Conservation (phyloP, 2,329 filamentous ascomycete genomes). For the Dothiorella sarmentorum region DNA sequence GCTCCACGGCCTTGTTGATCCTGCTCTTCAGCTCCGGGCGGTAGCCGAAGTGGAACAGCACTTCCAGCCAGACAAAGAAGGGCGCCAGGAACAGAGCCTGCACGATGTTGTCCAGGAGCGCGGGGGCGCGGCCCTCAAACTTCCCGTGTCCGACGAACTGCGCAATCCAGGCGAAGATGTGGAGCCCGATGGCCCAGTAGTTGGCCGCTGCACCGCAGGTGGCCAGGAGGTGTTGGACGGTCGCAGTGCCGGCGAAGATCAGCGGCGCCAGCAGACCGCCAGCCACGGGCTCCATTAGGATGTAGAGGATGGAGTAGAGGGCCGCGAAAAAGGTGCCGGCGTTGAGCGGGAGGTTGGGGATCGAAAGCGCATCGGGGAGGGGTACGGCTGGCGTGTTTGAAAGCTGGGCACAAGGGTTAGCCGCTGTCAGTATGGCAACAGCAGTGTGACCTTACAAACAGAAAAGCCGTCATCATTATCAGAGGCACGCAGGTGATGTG, state of each 20-base stretch:
- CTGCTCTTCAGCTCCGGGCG: constrained; percentile 80
- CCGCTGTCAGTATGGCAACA: not conserved
- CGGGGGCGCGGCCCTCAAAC: constrained; percentile 84
- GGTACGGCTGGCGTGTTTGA: constrained; percentile 56
- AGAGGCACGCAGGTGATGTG: constrained; percentile 77
- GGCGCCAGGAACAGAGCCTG: constrained; percentile 92
- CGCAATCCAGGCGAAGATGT: constrained; percentile 74
- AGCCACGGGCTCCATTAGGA: constrained; percentile 91
- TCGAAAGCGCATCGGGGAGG: constrained; percentile 51
- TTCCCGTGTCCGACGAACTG: constrained; percentile 91
- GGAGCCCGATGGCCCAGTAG: constrained; percentile 59
- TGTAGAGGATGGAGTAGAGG: constrained; percentile 74
- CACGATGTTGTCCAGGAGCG: constrained; percentile 83
- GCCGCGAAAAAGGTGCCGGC: constrained; percentile 55
- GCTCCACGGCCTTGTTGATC: constrained; percentile 70
- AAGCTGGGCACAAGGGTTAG: constrained; percentile 38
- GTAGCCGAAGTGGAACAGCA: constrained; percentile 88
- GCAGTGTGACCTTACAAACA: constrained; percentile 57
- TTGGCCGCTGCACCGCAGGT: constrained; percentile 59
- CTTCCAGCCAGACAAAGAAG: constrained; percentile 95
- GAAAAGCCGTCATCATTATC: constrained; percentile 67
- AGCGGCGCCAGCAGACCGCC: constrained; percentile 73
- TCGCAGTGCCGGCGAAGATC: constrained; percentile 71
- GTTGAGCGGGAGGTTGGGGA: constrained; percentile 59
- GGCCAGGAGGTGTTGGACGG: constrained; percentile 69